Base-by-base conservation (phyloP, 2,329 filamentous ascomycete species). In the Alternaria solani region DNA sequence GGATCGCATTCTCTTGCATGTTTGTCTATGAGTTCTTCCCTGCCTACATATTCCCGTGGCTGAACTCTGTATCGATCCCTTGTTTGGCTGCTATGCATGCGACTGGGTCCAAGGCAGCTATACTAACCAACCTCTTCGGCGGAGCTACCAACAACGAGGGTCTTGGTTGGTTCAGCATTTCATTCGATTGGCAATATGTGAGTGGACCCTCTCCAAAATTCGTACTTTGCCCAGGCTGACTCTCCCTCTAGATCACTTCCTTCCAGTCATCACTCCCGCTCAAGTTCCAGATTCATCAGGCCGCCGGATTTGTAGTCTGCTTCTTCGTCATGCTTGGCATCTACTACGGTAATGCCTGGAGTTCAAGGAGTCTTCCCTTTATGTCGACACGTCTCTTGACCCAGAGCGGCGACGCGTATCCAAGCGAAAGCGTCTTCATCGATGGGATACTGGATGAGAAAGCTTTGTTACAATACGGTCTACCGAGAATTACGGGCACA, bases 181-280 rank as follows among this genome's bases (percentile, higher is more conserved):
- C 63, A 4, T 51, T 66, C 14, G 63, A 66, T 41, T 66, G 63
- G 63, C 63, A 66, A 64, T 66, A 66, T 47, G 61, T 65, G 52
- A 59, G 63, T 23, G 16, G 4, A 4, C 1, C 2, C 5, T 7
- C 7, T 8, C 7, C 8, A 30, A 14, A 12, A 38, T 7, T 18
- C 25, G 14, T 34, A 16, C 11, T 14, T 7, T 23, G 39, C 49
- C 51, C 16, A 57, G 34, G 4, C 38, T 34, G 18, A 42, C 28
- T 26, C 6, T 1, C 28, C 20, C 30, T 1, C n/a, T 18, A 65
- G 61, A 66, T 64, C 38, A 66, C 61, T 8, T 66, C 61, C 7
- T 66, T 66, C 42, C 63, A 65, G 44, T 56, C 63, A 16, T 63
- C 63, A 12, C 61, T 65, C n/a, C 63, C 63, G 7, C 51, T 65